phyloP scores from a whole-genome alignment of 2,329 filamentous ascomycete species.

The Fusarium solani-melongenae region DNA sequence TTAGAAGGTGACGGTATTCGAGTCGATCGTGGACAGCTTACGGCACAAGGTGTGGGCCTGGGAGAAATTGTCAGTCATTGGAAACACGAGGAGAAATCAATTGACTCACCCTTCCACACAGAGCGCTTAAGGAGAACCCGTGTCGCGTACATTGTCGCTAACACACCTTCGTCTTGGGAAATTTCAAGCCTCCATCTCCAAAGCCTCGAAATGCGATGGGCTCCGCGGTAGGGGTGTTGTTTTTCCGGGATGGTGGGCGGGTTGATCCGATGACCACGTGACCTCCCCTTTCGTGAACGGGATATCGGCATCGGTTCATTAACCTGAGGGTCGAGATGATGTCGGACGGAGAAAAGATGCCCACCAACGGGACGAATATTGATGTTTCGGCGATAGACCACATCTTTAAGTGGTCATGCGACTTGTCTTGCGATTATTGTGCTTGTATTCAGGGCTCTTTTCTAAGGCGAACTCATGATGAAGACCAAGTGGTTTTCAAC shows the following conservation, averaged over 20 bases:
- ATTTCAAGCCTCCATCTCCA: constrained; percentile 33
- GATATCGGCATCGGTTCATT: constrained; percentile 20
- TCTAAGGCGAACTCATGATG: neutral
- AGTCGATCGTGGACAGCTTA: constrained; percentile 48
- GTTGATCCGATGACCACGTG: constrained; percentile 32
- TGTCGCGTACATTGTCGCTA: constrained; percentile 73
- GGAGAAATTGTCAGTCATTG: constrained; percentile 31
- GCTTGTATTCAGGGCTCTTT: neutral
- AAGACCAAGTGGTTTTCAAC: constrained; percentile 1
- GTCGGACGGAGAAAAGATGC: constrained; percentile 25
- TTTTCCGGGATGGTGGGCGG: constrained; percentile 22
- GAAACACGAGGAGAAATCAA: neutral
- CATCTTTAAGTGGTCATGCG: neutral
- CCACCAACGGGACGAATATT: constrained; percentile 29
- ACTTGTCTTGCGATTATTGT: constrained; percentile 5
- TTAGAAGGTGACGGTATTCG: constrained; percentile 38
- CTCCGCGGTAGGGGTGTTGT: constrained; percentile 1
- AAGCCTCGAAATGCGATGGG: constrained; percentile 33
- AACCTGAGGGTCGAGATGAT: constrained; percentile 14
- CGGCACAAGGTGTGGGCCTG: constrained; percentile 66
- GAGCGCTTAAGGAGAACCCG: constrained; percentile 77
- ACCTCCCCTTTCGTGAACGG: constrained; percentile 1
- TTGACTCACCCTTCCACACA: constrained; percentile 82
- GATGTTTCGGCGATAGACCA: constrained; percentile 23
- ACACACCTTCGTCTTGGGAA: constrained; percentile 38